These are phyloP conservation scores for Candida glaebosa DNA, from an alignment of 805 yeast genomes.

Conservation along the genomic window DNA sequence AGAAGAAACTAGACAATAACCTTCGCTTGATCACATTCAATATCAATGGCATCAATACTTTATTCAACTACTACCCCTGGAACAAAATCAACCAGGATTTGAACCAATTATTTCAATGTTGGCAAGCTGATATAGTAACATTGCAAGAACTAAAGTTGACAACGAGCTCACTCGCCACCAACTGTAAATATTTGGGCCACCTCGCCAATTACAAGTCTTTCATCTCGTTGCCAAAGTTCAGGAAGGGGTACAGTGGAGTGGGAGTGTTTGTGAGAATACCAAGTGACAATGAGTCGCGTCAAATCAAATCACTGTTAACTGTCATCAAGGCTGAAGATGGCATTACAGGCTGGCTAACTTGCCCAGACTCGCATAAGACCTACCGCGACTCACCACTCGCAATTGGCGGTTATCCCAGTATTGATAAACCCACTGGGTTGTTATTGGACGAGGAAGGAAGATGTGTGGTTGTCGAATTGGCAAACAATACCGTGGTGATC, in stretches of 20 bases:
- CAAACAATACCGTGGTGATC: slow-evolving; percentile 57
- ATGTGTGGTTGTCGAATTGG: slow-evolving; percentile 69
- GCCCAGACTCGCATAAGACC: slow-evolving; percentile 10
- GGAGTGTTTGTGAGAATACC: slow-evolving; percentile 71
- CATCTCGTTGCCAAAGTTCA: slow-evolving; percentile 61
- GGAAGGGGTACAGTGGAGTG: slow-evolving; percentile 90
- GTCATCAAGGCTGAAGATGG: slow-evolving; percentile 88
- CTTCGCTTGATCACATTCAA: slow-evolving; percentile 69
- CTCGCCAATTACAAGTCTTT: slow-evolving; percentile 60
- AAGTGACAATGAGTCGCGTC: slow-evolving; percentile 37
- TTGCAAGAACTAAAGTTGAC: slow-evolving; percentile 79
- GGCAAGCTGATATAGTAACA: slow-evolving; percentile 75
- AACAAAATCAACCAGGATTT: slow-evolving; percentile 40
- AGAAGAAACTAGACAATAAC: slow-evolving; percentile 6
- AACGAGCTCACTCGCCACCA: slow-evolving; percentile 17
- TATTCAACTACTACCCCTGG: slow-evolving; percentile 86
- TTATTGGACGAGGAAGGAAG: slow-evolving; percentile 83
- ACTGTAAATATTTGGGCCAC: slow-evolving; percentile 43
- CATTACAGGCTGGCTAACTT: slow-evolving; percentile 61
- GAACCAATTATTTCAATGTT: slow-evolving; percentile 43
- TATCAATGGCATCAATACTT: slow-evolving; percentile 78
- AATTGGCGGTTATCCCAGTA: slow-evolving; percentile 74
- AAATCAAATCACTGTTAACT: slow-evolving; percentile 34
- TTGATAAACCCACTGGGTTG: slow-evolving; percentile 33
- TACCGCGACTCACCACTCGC: slow-evolving; percentile 18